Conservation (phyloP, 1,139 yeast genomes). For the Kluyveromyces marxianus region DNA sequence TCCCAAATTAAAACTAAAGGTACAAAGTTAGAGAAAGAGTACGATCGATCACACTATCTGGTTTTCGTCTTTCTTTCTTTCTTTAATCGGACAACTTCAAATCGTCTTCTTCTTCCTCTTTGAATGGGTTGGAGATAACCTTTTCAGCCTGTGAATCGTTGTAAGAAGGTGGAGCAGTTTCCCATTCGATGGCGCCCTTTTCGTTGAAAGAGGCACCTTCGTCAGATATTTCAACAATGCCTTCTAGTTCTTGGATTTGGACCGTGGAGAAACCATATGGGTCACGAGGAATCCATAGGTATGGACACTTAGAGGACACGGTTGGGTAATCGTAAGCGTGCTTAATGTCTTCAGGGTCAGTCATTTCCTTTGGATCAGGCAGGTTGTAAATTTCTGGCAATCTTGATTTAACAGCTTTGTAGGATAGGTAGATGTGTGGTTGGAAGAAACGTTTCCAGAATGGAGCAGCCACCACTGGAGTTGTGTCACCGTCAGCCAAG, state of each 20-base stretch:
- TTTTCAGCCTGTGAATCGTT: slow-evolving; percentile 5
- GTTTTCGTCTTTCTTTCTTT: not conserved
- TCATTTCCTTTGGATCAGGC: slow-evolving; percentile 33
- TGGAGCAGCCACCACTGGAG: slow-evolving; percentile 30
- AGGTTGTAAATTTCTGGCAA: slow-evolving; percentile 47
- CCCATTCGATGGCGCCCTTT: slow-evolving; percentile 46
- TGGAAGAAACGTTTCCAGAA: slow-evolving; percentile 43
- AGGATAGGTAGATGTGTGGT: slow-evolving; percentile 61
- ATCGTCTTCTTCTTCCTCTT: slow-evolving; percentile 10
- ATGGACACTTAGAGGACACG: slow-evolving; percentile 55
- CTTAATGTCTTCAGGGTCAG: slow-evolving; percentile 25
- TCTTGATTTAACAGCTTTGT: slow-evolving; percentile 44
- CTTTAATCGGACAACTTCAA: not conserved
- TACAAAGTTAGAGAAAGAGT: no score
- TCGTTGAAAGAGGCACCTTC: slow-evolving; percentile 58
- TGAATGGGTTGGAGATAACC: slow-evolving; percentile 11
- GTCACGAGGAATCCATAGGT: slow-evolving; percentile 84
- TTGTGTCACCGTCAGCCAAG: slow-evolving; percentile 44
- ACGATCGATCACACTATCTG: no score
- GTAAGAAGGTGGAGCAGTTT: slow-evolving; percentile 52
- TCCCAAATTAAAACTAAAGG: no score
- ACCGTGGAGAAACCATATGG: slow-evolving; percentile 66
- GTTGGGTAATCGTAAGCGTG: slow-evolving; percentile 74
- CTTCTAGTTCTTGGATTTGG: slow-evolving; percentile 46
- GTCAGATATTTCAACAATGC: slow-evolving; percentile 51